These are phyloP conservation scores for Leishmania tropica DNA, from an alignment of 208 protist species.

Conservation along the genomic window DNA sequence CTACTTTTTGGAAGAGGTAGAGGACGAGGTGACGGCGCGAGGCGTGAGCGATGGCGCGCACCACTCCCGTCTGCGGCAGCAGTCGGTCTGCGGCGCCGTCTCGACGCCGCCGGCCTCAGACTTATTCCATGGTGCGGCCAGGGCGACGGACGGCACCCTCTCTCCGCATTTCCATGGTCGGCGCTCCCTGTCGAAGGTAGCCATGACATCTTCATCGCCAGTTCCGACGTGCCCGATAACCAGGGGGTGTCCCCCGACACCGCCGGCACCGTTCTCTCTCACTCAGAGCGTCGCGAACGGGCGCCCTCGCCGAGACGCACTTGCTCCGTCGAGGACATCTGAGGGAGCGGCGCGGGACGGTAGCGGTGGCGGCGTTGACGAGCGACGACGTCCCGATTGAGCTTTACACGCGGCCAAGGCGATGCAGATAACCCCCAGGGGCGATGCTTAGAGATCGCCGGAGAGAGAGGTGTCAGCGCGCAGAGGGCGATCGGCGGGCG, in stretches of 20 bases:
- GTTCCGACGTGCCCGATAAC: neutral
- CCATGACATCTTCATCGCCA: neutral
- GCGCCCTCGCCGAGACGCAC: neutral
- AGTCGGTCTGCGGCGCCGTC: neutral
- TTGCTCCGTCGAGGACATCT: neutral
- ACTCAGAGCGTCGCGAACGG: neutral
- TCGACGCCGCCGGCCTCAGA: neutral
- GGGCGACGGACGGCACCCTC: neutral
- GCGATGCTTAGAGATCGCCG: neutral
- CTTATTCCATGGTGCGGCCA: neutral
- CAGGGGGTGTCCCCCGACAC: neutral
- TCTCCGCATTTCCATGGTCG: neutral
- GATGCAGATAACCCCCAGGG: neutral
- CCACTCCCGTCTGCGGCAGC: neutral
- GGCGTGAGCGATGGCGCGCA: neutral
- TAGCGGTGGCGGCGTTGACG: neutral
- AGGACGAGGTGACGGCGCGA: neutral
- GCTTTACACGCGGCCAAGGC: neutral
- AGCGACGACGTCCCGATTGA: neutral
- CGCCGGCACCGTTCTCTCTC: neutral
- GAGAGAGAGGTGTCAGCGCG: neutral
- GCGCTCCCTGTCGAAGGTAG: neutral
- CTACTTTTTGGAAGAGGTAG: conserved; percentile 58
- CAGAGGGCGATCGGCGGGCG: neutral
- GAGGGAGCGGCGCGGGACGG: neutral